These are phyloP conservation scores for Paraphaeosphaeria minitans DNA, from an alignment of 2,329 filamentous ascomycete species.

Conservation along the genomic window DNA sequence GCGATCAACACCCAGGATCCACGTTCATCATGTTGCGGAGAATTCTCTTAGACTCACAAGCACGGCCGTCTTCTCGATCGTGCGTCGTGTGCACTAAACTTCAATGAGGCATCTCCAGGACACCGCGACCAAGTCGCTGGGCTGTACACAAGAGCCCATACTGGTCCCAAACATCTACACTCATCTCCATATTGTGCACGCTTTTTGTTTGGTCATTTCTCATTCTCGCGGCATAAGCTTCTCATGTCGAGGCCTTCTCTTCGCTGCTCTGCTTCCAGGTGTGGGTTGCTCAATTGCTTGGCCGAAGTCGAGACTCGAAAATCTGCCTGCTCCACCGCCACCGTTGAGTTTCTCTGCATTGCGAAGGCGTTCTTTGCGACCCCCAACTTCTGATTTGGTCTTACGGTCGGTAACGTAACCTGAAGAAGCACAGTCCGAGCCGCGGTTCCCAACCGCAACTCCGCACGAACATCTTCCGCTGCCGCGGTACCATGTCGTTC, in stretches of 20 bases:
- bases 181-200: background rate
- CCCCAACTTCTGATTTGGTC: background rate
- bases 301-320: background rate
- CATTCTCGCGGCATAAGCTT: background rate
- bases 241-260: background rate
- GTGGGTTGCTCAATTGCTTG: background rate
- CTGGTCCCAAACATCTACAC: background rate
- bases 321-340: background rate
- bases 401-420: background rate
- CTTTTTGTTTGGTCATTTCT: background rate
- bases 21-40: background rate
- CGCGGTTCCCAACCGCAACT: background rate
- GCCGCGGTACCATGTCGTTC: background rate
- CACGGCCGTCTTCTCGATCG: background rate
- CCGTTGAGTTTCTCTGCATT: background rate
- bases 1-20: background rate
- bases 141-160: background rate
- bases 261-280: background rate
- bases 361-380: background rate
- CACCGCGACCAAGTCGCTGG: background rate
- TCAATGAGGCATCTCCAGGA: too few species aligned
- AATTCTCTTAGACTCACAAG: background rate
- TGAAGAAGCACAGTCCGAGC: conserved; percentile 2
- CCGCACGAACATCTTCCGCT: background rate
- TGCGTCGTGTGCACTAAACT: background rate